phyloP scores from a whole-genome alignment of 208 protist genomes.

The Leishmania guyanensis region DNA sequence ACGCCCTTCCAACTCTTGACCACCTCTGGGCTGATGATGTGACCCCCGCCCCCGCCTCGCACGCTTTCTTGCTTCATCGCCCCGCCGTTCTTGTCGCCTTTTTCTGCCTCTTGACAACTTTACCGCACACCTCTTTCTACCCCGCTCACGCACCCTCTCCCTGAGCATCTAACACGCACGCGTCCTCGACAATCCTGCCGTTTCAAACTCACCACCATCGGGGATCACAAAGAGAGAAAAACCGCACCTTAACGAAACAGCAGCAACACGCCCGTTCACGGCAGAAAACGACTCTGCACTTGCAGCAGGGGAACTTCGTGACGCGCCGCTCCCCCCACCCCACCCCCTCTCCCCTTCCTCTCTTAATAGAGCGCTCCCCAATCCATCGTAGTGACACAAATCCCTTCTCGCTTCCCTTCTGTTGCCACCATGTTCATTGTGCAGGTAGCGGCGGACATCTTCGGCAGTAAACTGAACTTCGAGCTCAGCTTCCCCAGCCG shows the following conservation, averaged over 20 bases:
- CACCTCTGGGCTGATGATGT: neutral
- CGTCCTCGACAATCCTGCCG: neutral
- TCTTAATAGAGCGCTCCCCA: neutral
- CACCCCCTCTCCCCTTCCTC: neutral
- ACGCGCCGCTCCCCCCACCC: neutral
- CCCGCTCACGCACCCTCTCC: neutral
- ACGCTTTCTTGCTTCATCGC: neutral
- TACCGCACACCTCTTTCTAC: neutral
- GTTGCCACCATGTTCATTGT: constrained; percentile 73
- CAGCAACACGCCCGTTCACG: neutral
- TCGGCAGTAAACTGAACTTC: constrained; percentile 91
- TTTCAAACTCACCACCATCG: neutral
- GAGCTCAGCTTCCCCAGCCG: constrained; percentile 82
- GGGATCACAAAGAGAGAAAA: neutral
- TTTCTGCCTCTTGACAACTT: neutral
- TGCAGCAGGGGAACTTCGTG: neutral
- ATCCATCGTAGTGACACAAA: neutral
- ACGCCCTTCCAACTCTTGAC: neutral
- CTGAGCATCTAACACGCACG: neutral
- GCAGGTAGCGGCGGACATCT: constrained; percentile 89
- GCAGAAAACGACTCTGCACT: neutral
- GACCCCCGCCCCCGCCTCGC: neutral
- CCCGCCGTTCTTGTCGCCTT: neutral
- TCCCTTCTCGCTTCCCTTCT: neutral
- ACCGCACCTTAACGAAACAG: neutral